Conservation (phyloP, 768 basidiomycete species). For the Sistotremastrum niveocremeum region DNA sequence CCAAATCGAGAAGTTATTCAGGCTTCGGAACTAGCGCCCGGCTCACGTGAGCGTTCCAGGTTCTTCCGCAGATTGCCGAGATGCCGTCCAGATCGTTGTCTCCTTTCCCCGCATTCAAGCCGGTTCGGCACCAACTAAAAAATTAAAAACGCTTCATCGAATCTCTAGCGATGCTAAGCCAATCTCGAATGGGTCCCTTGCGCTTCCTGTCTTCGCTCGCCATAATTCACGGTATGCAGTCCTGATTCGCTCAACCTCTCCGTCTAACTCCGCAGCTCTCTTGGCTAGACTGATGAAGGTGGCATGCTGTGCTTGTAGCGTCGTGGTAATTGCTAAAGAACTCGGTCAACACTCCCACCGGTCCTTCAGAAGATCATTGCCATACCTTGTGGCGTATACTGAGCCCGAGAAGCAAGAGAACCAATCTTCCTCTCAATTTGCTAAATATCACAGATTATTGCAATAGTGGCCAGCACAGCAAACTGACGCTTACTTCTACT, state of each 20-base stretch:
- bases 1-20: too few relatives aligned
- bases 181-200: constrained; percentile 63
- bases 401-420: constrained; percentile 46
- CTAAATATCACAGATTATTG: constrained; percentile 19
- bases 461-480: not conserved
- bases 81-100: too few relatives aligned
- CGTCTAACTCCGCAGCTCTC: constrained; percentile 61
- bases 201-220: constrained; percentile 69
- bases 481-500: constrained; percentile 43
- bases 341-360: not conserved
- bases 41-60: too few relatives aligned
- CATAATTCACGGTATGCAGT: constrained; percentile 62
- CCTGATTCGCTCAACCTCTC: constrained; percentile 67
- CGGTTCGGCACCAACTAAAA: too few relatives aligned
- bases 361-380: not conserved
- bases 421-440: constrained; percentile 78
- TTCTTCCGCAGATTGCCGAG: too few relatives aligned
- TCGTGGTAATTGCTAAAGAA: constrained; percentile 49
- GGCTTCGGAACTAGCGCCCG: too few relatives aligned
- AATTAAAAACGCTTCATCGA: too few relatives aligned
- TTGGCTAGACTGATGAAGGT: constrained; percentile 66
- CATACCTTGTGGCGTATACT: constrained; percentile 64
- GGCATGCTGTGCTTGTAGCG: constrained; percentile 67
- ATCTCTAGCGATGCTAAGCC: not conserved
- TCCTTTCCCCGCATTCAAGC: too few relatives aligned